Percentiles rank a stretch among this genome's conserved stretches.
Conservation (phyloP, 148 eudicot species). For the Vaccinium vitisidaea region DNA sequence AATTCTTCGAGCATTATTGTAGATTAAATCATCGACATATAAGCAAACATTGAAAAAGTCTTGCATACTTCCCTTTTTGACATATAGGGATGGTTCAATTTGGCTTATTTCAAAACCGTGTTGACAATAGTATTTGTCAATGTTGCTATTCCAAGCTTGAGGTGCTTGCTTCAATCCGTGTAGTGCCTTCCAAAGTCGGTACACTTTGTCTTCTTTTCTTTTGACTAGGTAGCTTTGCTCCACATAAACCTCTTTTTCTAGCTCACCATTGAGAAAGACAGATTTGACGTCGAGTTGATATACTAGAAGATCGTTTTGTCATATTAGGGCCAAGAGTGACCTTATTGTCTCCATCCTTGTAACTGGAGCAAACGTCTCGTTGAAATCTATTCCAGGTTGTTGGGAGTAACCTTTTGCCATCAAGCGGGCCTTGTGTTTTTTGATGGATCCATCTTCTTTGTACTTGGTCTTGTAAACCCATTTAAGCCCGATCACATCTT, state of each 20-base stretch:
- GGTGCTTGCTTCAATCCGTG: neutral
- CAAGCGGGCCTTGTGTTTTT: neutral
- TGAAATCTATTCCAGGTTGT: neutral
- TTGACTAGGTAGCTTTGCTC: neutral
- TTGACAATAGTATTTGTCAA: neutral
- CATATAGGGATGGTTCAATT: neutral
- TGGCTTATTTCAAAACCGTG: neutral
- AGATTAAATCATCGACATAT: neutral
- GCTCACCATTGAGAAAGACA: neutral
- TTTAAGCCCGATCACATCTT: neutral
- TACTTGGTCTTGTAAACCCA: neutral
- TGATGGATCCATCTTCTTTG: neutral
- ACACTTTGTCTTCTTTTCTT: neutral
- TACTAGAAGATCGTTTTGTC: neutral
- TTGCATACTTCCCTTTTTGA: neutral
- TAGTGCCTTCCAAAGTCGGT: neutral
- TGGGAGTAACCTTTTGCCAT: neutral
- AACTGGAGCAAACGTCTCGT: neutral
- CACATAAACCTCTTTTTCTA: neutral
- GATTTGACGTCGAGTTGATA: neutral
- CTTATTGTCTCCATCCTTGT: neutral
- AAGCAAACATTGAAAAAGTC: neutral
- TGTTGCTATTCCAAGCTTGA: neutral
- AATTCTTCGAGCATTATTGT: neutral
- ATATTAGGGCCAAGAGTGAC: neutral